phyloP scores from a whole-genome alignment of 371 early-diverging fungal genomes.

The Mortierella sp. region DNA sequence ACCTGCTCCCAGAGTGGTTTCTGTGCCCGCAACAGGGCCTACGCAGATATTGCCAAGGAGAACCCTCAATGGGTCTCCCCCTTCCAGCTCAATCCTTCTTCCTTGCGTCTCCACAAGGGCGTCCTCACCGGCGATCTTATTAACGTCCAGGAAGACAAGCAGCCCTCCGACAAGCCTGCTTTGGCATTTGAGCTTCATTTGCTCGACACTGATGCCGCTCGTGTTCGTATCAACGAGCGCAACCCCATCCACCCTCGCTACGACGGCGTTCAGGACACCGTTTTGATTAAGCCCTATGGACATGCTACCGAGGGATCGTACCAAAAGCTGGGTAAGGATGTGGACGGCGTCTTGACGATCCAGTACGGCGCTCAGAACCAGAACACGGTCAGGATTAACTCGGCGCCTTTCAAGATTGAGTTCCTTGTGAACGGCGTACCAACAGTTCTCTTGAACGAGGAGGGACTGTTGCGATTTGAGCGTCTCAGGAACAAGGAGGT shows the following conservation, averaged over 20 bases:
- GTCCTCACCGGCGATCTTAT: constrained; percentile 71
- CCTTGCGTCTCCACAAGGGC: constrained; percentile 59
- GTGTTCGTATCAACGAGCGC: constrained; percentile 81
- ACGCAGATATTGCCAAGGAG: constrained; percentile 76
- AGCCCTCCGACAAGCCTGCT: constrained; percentile 36
- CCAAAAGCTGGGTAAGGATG: constrained; percentile 44
- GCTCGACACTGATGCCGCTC: constrained; percentile 72
- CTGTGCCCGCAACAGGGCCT: constrained; percentile 91
- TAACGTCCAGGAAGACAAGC: constrained; percentile 65
- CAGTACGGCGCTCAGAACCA: constrained; percentile 51
- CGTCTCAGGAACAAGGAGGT: constrained; percentile 78
- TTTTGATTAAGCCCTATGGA: constrained; percentile 65
- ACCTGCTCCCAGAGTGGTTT: constrained; percentile 91
- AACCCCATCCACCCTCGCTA: constrained; percentile 78
- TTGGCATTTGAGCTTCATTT: constrained; percentile 66
- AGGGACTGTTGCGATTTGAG: constrained; percentile 90
- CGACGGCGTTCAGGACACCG: constrained; percentile 75
- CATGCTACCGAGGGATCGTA: constrained; percentile 41
- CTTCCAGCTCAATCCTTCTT: constrained; percentile 70
- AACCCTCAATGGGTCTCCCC: constrained; percentile 65
- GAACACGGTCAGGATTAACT: constrained; percentile 65
- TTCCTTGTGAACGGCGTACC: constrained; percentile 73
- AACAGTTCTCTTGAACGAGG: constrained; percentile 84
- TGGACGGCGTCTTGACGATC: constrained; percentile 29
- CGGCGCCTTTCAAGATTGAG: constrained; percentile 77